These are phyloP conservation scores for Mortierella alpina DNA, from an alignment of 192 early-diverging fungal genomes.

Conservation along the genomic window DNA sequence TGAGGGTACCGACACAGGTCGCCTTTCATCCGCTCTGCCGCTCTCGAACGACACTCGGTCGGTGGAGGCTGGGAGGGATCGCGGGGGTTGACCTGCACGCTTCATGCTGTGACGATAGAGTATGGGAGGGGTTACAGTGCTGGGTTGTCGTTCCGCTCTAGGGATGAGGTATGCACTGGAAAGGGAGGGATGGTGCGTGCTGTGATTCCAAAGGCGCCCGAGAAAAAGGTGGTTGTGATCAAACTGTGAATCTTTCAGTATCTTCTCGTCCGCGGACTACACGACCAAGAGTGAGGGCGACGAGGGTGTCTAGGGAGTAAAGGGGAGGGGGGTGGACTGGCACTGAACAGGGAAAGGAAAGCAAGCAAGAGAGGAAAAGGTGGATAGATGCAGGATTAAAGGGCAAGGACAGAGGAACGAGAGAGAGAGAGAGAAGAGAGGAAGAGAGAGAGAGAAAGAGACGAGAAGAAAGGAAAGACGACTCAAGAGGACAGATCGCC, in stretches of 20 bases:
- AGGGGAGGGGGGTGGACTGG: background rate
- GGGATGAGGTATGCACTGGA: background rate
- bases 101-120: constrained; percentile 3
- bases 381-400: background rate
- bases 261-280: too few relatives aligned
- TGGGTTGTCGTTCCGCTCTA: background rate
- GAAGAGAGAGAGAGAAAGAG: background rate
- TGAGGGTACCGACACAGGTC: constrained; percentile 1
- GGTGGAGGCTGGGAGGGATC: constrained; percentile 3
- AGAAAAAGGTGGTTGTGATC: background rate
- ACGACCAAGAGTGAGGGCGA: background rate
- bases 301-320: background rate
- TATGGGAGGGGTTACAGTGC: too few relatives aligned
- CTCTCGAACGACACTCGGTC: constrained; percentile 25
- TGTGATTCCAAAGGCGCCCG: background rate
- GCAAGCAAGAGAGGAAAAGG: background rate
- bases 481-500: too few relatives aligned
- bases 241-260: too few relatives aligned
- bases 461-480: background rate
- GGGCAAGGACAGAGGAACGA: background rate
- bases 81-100: constrained; percentile 7
- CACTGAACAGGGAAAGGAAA: background rate
- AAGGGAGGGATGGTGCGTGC: background rate
- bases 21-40: background rate
- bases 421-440: background rate